A percentile compares a stretch with the other conserved stretches of the same genome.
Conservation (phyloP, 768 basidiomycete species). For the Mycena polygramma region DNA sequence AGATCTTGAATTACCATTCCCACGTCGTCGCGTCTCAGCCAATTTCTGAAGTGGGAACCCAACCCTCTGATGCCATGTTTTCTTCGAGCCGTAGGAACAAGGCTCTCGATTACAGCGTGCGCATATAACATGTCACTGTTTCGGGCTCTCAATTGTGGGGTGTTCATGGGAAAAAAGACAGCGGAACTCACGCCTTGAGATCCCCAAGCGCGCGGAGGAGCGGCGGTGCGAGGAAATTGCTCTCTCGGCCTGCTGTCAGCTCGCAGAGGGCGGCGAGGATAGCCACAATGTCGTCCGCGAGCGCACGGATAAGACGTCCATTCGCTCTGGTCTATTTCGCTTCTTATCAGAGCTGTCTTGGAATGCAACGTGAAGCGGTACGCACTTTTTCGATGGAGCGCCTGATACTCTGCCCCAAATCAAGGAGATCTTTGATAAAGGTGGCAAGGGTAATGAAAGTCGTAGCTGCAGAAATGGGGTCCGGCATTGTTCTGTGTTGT, state of each 20-base stretch:
- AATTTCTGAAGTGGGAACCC: constrained; percentile 20
- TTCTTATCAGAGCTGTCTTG: neutral
- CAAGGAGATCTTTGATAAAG: constrained; percentile 29
- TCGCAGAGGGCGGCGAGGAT: constrained; percentile 3
- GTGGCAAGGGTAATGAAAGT: constrained; percentile 28
- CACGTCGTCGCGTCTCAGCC: constrained; percentile 30
- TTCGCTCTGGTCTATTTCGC: constrained; percentile 24
- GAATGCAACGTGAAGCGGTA: neutral
- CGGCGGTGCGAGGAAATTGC: constrained; percentile 9
- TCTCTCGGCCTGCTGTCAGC: constrained; percentile 1
- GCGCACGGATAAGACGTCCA: neutral
- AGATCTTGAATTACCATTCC: constrained; percentile 18
- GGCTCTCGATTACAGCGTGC: neutral
- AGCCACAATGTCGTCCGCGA: constrained; percentile 20
- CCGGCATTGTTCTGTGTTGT: neutral
- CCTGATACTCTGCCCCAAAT: constrained; percentile 22
- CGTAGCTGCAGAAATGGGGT: constrained; percentile 27
- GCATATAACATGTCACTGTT: no score
- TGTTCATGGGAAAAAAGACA: no score
- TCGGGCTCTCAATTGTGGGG: no score
- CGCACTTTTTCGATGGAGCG: constrained; percentile 28
- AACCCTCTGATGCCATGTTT: constrained; percentile 3
- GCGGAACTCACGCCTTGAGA: constrained; percentile 32
- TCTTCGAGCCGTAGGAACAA: neutral
- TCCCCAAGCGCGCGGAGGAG: constrained; percentile 18